Base-by-base conservation (phyloP, 2,329 filamentous ascomycete species). In the Fusarium begoniae region DNA sequence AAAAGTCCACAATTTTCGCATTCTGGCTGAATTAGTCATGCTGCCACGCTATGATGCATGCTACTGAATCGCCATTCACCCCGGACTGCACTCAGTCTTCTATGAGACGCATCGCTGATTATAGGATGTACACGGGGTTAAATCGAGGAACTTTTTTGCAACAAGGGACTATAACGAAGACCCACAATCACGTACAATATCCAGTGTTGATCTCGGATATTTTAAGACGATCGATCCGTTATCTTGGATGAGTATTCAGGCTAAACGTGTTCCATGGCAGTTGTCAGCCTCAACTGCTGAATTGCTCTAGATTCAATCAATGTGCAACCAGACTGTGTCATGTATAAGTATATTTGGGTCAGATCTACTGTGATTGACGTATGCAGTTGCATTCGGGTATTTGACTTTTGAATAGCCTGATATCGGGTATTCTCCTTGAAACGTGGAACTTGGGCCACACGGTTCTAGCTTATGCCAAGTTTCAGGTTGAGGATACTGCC, bases 361-460 rank as follows among this genome's bases (percentile, higher is more conserved):
- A 28, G 30, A 51, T 38, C 32, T 51, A 32, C 32, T 30, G 18
- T 57, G 18, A 37, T 45, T 57, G 32, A 45, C 30, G 38, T 56
- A 18, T 44, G 32, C 14, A 26, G 37, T 56, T 35, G 32, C 7
- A 35, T 15, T 35, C 32, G 30, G 41, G 44, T 58, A n/a, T 60
- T 35, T 62, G 50, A 44, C 15, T 60, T 26, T 41, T 24, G 50
- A 62, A 67, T 44, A 68, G 65, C 40, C 64, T 66, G 51, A 41
- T 40, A 22, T 40, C 28, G 24, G 45, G 17, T 67, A 44, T 65
- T 63, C 32, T 26, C 63, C 28, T 22, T 62, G 65, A 68, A 68
- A 68, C 63, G 15, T 9, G 14, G 26, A 61, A 62, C 40, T 62
- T 47, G 43, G 63, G 45, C 50, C 54, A 47, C 9, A 38, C 51